Conservation (phyloP, 768 basidiomycete species). For the Suillus lakei region DNA sequence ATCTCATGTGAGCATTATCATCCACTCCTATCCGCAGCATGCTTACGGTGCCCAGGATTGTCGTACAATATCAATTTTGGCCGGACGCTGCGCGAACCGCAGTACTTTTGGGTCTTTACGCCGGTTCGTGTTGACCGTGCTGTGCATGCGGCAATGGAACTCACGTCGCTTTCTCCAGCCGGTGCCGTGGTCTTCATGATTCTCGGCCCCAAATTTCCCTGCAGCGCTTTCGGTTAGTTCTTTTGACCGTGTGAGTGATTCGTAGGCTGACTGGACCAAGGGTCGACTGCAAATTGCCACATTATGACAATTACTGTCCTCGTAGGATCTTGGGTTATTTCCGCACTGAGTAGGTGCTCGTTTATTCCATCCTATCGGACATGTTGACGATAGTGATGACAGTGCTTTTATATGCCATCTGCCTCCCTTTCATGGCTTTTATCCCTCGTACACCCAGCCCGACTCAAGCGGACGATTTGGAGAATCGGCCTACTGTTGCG, state of each 20-base stretch:
- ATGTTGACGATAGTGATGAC: background rate
- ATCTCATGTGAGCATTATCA: constrained; percentile 38
- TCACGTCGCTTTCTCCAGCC: constrained; percentile 11
- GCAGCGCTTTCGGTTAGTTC: constrained; percentile 37
- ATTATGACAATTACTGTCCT: constrained; percentile 32
- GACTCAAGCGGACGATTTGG: constrained; percentile 23
- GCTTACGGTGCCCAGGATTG: constrained; percentile 34
- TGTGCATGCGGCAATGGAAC: background rate
- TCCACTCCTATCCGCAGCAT: background rate
- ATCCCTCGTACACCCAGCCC: constrained; percentile 12
- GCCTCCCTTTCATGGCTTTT: constrained; percentile 10
- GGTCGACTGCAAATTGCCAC: constrained; percentile 35
- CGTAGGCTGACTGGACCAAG: constrained; percentile 17
- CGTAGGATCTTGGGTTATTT: constrained; percentile 37
- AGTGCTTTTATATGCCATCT: constrained; percentile 14
- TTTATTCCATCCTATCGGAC: background rate
- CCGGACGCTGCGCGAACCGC: constrained; percentile 40
- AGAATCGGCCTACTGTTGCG: background rate
- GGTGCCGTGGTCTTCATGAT: constrained; percentile 38
- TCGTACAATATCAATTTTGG: constrained; percentile 44
- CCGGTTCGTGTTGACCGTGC: constrained; percentile 10
- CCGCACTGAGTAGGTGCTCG: constrained; percentile 39
- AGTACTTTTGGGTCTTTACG: constrained; percentile 28
- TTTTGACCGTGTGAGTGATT: background rate
- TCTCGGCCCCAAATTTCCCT: constrained; percentile 38